A percentile compares a stretch with the other conserved stretches of the same genome.
These are phyloP conservation scores for Gelatoporia subvermispora DNA, from an alignment of 768 basidiomycete genomes.

Conservation along the genomic window DNA sequence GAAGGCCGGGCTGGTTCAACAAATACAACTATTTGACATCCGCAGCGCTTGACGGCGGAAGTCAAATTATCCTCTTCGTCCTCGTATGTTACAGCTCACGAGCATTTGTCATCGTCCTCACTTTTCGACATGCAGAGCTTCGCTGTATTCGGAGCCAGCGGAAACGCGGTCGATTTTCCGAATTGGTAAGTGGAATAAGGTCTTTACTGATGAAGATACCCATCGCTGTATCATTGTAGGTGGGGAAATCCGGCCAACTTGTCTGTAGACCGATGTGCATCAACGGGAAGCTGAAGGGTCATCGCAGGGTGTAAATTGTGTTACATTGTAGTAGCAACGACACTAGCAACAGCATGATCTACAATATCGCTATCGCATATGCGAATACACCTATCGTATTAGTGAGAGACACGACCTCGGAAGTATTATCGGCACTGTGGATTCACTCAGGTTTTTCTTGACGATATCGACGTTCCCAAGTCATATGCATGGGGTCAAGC, in stretches of 20 bases:
- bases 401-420: too few relatives aligned
- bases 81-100: constrained; percentile 31
- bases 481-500: too few relatives aligned
- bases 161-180: constrained; percentile 38
- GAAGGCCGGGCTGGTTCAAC: constrained; percentile 41
- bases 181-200: constrained; percentile 34
- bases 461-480: too few relatives aligned
- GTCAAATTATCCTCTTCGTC: constrained; percentile 46
- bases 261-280: constrained; percentile 33
- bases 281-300: constrained; percentile 5
- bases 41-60: constrained; percentile 47
- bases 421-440: too few relatives aligned
- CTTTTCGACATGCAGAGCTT: constrained; percentile 22
- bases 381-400: too few relatives aligned
- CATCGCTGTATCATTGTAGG: constrained; percentile 9
- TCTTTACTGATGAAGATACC: background rate
- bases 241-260: constrained; percentile 34
- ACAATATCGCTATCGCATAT: too few relatives aligned
- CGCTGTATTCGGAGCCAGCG: constrained; percentile 37
- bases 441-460: too few relatives aligned
- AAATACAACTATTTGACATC: constrained; percentile 46
- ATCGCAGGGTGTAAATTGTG: too few relatives aligned
- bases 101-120: background rate
- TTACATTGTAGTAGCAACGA: too few relatives aligned
- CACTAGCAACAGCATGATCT: too few relatives aligned